Evolutionary conservation across 768 basidiomycete genomes (phyloP), one percentile per base, ranked within the genome.

Genomic region (Chalciporus chontae): DNA sequence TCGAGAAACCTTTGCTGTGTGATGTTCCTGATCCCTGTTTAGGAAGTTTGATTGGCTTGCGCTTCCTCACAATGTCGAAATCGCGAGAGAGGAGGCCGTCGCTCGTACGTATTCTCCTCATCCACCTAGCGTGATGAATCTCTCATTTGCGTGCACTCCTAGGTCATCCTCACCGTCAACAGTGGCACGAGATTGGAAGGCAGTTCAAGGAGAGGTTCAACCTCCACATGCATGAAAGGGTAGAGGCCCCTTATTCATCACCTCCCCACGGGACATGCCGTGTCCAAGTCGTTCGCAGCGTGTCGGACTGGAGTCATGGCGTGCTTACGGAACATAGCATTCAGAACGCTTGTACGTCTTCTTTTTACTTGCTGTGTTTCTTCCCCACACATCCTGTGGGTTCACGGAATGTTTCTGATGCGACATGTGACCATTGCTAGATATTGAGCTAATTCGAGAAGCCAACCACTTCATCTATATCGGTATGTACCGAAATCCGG

Each of bases 271-370:
- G 78, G 2, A 75, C 74, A 8, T 86, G 85, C 61, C 73, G 73
- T 29, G 85, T 92, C 15, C 92, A 97, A 72, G 91, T 79, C 14
- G 77, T 91, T 38, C 80, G 95, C 47, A 90, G 87, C 53, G 88
- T 94, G 18, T 83, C 77, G 2, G 95, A 97, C 69, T 99, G 95
- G 95, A 89, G 85, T 60, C 90, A 93, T 59, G 95, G 94, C 3
- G 88, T 94, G 31, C 73, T 94, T 55, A 86, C 81, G 4, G 95
- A 97, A 67, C 80, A 83, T 51, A 93, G 90, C 67, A 92, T 98
- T 52, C 94, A 96, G 70, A 87, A 92, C 58, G 94, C 95, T 41
- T 93, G 90, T 90, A 61, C 65, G 87, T 79, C 7, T 42, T 4
- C 26, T 26, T 26, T n/a, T 26, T 26, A 8, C 26, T 26, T 26